Evolutionary conservation across 208 protist genomes (phyloP).

Genomic region (Acanthamoeba sp.): DNA sequence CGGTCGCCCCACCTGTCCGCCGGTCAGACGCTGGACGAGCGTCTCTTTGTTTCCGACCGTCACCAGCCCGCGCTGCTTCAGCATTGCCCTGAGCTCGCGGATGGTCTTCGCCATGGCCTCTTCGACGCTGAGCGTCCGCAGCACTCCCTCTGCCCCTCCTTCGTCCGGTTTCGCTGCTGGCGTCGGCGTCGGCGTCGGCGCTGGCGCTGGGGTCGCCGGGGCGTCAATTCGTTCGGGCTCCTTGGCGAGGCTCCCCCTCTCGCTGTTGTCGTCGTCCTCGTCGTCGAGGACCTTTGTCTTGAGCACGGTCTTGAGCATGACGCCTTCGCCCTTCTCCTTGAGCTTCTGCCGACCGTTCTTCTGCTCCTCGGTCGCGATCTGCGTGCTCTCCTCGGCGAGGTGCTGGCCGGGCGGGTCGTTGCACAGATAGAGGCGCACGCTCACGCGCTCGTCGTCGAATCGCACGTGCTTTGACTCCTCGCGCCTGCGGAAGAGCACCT

Average conservation of each 20-base stretch:
- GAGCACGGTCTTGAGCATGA: slow-evolving; percentile 41
- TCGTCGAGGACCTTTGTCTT: background rate
- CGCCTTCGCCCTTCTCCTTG: slow-evolving; percentile 44
- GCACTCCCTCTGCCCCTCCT: background rate
- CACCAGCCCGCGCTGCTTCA: background rate
- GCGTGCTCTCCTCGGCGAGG: slow-evolving; percentile 24
- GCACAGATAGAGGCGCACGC: slow-evolving; percentile 14
- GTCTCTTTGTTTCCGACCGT: slow-evolving; percentile 16
- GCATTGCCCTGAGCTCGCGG: background rate
- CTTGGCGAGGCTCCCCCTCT: background rate
- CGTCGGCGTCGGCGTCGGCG: background rate
- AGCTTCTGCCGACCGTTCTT: slow-evolving; percentile 21
- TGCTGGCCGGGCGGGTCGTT: slow-evolving; percentile 57
- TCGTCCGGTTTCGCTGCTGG: background rate
- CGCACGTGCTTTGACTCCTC: slow-evolving; percentile 26
- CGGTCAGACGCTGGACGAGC: background rate
- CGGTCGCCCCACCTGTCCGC: background rate
- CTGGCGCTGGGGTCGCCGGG: background rate
- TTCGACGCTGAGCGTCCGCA: background rate
- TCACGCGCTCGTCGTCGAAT: background rate
- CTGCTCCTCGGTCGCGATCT: slow-evolving; percentile 32
- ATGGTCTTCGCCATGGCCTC: background rate
- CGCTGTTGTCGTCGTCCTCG: background rate
- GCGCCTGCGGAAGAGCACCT: background rate
- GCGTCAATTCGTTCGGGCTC: background rate